These are phyloP conservation scores for Leccinum broughii DNA, from an alignment of 768 basidiomycete species.

Conservation along the genomic window DNA sequence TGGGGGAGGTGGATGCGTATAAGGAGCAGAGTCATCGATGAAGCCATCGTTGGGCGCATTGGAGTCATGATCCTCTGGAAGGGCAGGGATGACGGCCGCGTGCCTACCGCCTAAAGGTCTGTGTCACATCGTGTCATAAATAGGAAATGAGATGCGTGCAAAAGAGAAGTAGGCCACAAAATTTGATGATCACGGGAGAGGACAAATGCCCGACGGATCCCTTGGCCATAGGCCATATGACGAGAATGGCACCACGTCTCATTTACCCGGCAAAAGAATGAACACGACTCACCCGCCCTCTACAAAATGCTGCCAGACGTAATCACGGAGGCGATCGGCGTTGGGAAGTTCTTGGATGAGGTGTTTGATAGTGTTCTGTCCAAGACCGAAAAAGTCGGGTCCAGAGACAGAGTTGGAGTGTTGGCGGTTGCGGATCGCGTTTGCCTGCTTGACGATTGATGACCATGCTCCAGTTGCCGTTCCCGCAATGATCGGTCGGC, in stretches of 20 bases:
- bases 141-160: constrained; percentile 28
- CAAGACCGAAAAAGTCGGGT: constrained; percentile 85
- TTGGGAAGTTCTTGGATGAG: constrained; percentile 83
- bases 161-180: constrained; percentile 23
- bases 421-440: constrained; percentile 75
- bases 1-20: constrained; percentile 18
- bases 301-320: constrained; percentile 84
- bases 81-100: constrained; percentile 77
- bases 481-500: constrained; percentile 75
- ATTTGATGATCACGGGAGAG: constrained; percentile 14
- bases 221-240: constrained; percentile 12
- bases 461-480: constrained; percentile 90
- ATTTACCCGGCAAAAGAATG: constrained; percentile 11
- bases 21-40: constrained; percentile 26
- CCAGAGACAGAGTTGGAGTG: constrained; percentile 88
- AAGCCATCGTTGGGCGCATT: constrained; percentile 31
- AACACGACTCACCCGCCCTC: constrained; percentile 74
- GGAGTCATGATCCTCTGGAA: constrained; percentile 71
- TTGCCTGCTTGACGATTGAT: constrained; percentile 79
- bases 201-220: constrained; percentile 4
- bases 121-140: constrained; percentile 35
- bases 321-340: constrained; percentile 70
- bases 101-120: constrained; percentile 81
- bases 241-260: constrained; percentile 10
- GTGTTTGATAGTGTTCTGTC: constrained; percentile 87